Evolutionary conservation across 225 moss, liverwort and hornwort species (phyloP).

Genomic region (Sphagnum tenellum): DNA sequence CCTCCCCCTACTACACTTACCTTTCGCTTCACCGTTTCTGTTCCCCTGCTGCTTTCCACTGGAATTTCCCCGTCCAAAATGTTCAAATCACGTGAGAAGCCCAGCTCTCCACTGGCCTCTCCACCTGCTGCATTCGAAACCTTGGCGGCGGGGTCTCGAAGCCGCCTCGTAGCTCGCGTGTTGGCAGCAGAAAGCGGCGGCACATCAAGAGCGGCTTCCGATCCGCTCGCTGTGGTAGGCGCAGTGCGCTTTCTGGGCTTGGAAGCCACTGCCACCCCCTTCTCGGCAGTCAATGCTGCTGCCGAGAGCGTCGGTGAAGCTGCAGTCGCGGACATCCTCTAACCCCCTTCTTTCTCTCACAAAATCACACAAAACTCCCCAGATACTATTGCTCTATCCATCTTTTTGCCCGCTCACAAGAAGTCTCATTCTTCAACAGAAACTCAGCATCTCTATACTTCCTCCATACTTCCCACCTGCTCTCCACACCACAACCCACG

Average conservation of each 20-base stretch:
- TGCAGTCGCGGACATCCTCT: slow-evolving; percentile 34
- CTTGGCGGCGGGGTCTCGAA: slow-evolving; percentile 19
- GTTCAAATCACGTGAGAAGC: slow-evolving; percentile 34
- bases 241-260: slow-evolving; percentile 28
- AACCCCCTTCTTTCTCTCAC: too few relatives aligned
- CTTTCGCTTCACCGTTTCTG: slow-evolving; percentile 11
- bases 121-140: slow-evolving; percentile 7
- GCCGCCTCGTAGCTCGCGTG: slow-evolving; percentile 24
- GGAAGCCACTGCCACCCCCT: slow-evolving; percentile 12
- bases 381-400: too few relatives aligned
- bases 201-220: slow-evolving; percentile 4
- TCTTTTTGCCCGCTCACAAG: too few relatives aligned
- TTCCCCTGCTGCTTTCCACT: slow-evolving; percentile 11
- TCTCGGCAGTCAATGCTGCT: slow-evolving; percentile 23
- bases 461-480: too few relatives aligned
- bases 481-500: too few relatives aligned
- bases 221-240: slow-evolving; percentile 28
- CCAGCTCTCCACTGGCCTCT: slow-evolving; percentile 15
- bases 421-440: too few relatives aligned
- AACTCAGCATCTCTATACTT: too few relatives aligned
- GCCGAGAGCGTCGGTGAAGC: slow-evolving; percentile 24
- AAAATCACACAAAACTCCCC: too few relatives aligned
- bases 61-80: slow-evolving; percentile 30
- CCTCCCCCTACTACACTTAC: slow-evolving; percentile 9
- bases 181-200: slow-evolving; percentile 8